Percentiles rank a stretch among this genome's conserved stretches.
Conservation (phyloP, 2,329 filamentous ascomycete species). For the Pseudogymnoascus sp. region DNA sequence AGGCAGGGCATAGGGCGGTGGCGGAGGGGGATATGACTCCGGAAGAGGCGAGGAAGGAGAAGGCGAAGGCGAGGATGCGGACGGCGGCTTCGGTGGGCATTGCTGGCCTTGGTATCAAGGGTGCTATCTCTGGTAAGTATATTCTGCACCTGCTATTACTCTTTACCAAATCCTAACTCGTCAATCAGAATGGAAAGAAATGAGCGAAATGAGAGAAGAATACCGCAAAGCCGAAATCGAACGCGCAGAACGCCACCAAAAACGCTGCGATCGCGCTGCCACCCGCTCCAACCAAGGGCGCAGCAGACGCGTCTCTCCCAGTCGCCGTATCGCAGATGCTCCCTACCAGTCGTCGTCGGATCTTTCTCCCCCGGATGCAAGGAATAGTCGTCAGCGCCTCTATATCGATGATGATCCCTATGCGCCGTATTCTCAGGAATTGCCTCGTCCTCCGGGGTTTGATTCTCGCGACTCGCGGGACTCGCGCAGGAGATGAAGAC, state of each 20-base stretch:
- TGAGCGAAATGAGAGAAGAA: conserved; percentile 53
- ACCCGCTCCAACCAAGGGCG: conserved; percentile 25
- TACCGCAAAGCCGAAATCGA: conserved; percentile 47
- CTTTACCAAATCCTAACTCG: background rate
- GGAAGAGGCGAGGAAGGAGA: conserved; percentile 55
- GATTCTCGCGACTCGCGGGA: background rate
- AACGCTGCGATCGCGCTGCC: conserved; percentile 35
- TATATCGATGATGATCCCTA: conserved; percentile 42
- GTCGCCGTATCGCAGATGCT: conserved; percentile 9
- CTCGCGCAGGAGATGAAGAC: background rate
- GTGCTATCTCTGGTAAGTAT: conserved; percentile 39
- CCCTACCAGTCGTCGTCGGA: conserved; percentile 27
- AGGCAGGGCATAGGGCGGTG: conserved; percentile 53
- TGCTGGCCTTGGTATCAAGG: conserved; percentile 60
- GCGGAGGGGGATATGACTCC: conserved; percentile 55
- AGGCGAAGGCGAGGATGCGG: conserved; percentile 55
- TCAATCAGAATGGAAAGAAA: conserved; percentile 57
- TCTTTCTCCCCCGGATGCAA: conserved; percentile 22
- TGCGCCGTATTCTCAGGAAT: background rate
- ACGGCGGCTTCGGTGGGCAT: conserved; percentile 61
- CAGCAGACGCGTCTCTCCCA: conserved; percentile 31
- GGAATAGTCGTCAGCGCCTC: conserved; percentile 31
- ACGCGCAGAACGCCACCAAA: conserved; percentile 36
- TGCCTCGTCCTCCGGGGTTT: background rate
- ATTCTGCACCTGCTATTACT: background rate